Evolutionary conservation across 2,329 filamentous ascomycete species (phyloP), one percentile per base, ranked within the genome.

Genomic region (Trichoderma semiorbis): DNA sequence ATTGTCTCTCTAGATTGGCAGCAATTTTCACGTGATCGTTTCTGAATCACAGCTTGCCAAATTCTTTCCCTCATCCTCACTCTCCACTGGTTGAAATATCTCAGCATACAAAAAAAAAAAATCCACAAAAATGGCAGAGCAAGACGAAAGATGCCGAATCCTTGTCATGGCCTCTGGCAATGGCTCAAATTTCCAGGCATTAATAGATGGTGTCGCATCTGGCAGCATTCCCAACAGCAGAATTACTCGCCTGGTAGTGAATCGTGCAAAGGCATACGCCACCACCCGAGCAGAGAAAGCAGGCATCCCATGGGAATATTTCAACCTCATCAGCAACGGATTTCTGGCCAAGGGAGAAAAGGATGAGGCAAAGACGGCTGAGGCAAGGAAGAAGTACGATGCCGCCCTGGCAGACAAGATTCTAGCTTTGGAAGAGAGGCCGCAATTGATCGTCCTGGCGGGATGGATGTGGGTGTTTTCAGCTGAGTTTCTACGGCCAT

Each of bases 381-480:
- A 88, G 55, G 91, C 89, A 1, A 88, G 94, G 28, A 83, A 86
- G 61, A 85, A n/a, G 34, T 63, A 96, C 80, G 94, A 97, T 79
- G 87, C 89, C 16, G 92, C 93, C 57, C 84, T 97, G 74, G 92
- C 93, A 0, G 81, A 86, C 55, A 85, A 91, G 72, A 87, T 97
- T 67, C 83, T 95, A 28, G 73, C 75, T 8, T 71, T 69, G 18
- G 75, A 82, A 5, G 87, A 91, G 74, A 81, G 81, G 71, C 93
- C 94, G 0, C 88, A 95, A 69, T 81, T 97, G 69, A 89, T 97
- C 63, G 91, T 96, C 10, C 92, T 94, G 75, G 91, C 93, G 4
- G 94, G 94, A 3, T 97, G 93, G 87, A 97, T 97, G 93, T 91
- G 96, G 79, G 91, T 97, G 71, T 87, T 97, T 63, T 90, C 90